phyloP scores from a whole-genome alignment of 257 asterid species.

The Capsicum chinense region DNA sequence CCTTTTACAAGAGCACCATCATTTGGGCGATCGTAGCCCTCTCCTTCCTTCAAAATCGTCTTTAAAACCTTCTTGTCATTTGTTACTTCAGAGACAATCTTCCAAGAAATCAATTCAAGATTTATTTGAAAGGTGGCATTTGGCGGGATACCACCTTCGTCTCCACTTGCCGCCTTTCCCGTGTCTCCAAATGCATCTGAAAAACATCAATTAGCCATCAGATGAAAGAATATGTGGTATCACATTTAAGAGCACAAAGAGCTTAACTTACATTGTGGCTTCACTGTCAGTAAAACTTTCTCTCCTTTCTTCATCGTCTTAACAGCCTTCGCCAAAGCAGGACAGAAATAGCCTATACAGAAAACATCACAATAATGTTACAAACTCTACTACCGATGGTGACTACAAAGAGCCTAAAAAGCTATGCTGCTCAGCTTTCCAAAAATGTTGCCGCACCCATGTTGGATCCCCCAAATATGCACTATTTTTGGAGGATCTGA shows the following conservation, averaged over 20 bases:
- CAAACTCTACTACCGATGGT: neutral
- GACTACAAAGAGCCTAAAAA: neutral
- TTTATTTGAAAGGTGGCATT: conserved; percentile 50
- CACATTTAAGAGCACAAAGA: neutral
- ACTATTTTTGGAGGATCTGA: neutral
- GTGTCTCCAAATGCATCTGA: conserved; percentile 64
- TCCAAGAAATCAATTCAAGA: conserved; percentile 62
- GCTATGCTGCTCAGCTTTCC: no score
- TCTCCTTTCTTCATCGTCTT: conserved; percentile 71
- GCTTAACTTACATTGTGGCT: conserved; percentile 48
- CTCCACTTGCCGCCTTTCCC: conserved; percentile 40
- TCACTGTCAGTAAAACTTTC: conserved; percentile 44
- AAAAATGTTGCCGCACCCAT: neutral
- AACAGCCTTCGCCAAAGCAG: conserved; percentile 55
- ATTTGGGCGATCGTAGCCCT: conserved; percentile 56
- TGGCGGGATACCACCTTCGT: conserved; percentile 45
- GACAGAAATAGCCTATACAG: conserved; percentile 55
- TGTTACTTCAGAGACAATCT: conserved; percentile 49
- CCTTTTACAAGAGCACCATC: conserved; percentile 56
- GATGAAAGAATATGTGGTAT: neutral
- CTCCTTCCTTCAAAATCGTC: conserved; percentile 60
- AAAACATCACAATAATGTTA: neutral
- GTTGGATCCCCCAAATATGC: no score
- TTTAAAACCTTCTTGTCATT: conserved; percentile 54
- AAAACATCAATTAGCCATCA: conserved; percentile 14